These are phyloP conservation scores for Collybia mongolica DNA, from an alignment of 768 basidiomycete species.

Conservation along the genomic window DNA sequence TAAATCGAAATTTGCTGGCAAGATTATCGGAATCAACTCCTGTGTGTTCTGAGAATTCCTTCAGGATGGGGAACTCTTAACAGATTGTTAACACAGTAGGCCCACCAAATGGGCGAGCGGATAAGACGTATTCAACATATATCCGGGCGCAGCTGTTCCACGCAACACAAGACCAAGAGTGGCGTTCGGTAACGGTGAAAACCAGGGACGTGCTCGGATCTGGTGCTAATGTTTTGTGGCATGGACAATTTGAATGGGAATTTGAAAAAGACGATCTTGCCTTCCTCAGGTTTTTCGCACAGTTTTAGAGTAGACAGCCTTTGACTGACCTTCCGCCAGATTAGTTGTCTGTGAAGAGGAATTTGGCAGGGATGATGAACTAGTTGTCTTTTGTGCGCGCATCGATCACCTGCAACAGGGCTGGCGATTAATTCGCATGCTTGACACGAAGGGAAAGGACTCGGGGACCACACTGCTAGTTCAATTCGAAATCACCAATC, in stretches of 20 bases:
- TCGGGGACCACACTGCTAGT: constrained; percentile 38
- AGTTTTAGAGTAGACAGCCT: not conserved
- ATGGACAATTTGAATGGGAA: constrained; percentile 46
- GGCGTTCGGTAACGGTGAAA: constrained; percentile 42
- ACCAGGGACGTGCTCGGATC: constrained; percentile 25
- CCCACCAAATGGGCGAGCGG: constrained; percentile 34
- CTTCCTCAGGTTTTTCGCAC: constrained; percentile 45
- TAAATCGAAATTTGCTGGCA: constrained; percentile 21
- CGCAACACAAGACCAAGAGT: constrained; percentile 33
- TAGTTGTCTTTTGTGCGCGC: constrained; percentile 56
- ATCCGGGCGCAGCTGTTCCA: constrained; percentile 46
- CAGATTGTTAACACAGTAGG: constrained; percentile 32
- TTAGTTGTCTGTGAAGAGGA: constrained; percentile 38
- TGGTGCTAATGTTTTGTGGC: constrained; percentile 41
- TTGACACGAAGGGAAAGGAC: constrained; percentile 50
- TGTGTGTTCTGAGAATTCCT: constrained; percentile 26
- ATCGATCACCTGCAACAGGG: constrained; percentile 43
- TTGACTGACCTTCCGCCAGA: constrained; percentile 15
- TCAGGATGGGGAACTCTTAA: not conserved
- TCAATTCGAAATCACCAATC: constrained; percentile 21
- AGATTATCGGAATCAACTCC: constrained; percentile 44
- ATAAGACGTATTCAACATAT: constrained; percentile 41
- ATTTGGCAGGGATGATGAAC: constrained; percentile 40
- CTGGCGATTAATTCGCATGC: constrained; percentile 48
- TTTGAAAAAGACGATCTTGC: constrained; percentile 49